phyloP scores from a whole-genome alignment of 2,329 filamentous ascomycete species.

The Cryphonectria japonica region DNA sequence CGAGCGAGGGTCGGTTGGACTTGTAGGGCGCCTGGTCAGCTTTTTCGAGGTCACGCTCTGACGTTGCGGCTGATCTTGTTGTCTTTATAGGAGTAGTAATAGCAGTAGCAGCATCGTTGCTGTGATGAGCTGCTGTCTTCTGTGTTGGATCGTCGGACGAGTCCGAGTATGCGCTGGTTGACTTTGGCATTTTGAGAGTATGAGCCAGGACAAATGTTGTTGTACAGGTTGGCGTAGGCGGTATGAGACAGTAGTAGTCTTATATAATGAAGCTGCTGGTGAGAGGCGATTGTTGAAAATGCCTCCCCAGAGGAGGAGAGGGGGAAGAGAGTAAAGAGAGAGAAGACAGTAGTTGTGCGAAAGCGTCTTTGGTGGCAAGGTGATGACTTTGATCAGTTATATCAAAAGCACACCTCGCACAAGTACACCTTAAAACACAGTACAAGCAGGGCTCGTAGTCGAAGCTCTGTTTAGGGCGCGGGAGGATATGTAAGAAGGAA shows the following conservation, averaged over 20 bases:
- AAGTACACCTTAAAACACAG: background rate
- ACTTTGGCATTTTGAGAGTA: slow-evolving; percentile 10
- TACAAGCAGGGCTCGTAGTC: background rate
- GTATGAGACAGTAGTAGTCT: background rate
- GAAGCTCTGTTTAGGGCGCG: background rate
- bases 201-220: too few species aligned
- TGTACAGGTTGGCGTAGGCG: background rate
- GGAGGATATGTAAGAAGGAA: too few species aligned
- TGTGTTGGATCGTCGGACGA: slow-evolving; percentile 24
- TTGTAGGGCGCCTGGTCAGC: slow-evolving; percentile 17
- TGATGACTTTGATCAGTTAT: background rate
- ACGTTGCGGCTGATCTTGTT: background rate
- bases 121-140: background rate
- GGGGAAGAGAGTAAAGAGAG: too few species aligned
- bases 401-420: background rate
- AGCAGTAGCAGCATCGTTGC: background rate
- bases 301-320: background rate
- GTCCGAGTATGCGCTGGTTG: slow-evolving; percentile 17
- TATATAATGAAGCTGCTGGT: background rate
- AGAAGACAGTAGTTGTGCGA: background rate
- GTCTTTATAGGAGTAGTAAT: too few species aligned
- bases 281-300: background rate
- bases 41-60: background rate
- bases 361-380: background rate
- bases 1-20: slow-evolving; percentile 30